These are phyloP conservation scores for Usnea hakonensis DNA, from an alignment of 495 filamentous ascomycete genomes.

Conservation along the genomic window DNA sequence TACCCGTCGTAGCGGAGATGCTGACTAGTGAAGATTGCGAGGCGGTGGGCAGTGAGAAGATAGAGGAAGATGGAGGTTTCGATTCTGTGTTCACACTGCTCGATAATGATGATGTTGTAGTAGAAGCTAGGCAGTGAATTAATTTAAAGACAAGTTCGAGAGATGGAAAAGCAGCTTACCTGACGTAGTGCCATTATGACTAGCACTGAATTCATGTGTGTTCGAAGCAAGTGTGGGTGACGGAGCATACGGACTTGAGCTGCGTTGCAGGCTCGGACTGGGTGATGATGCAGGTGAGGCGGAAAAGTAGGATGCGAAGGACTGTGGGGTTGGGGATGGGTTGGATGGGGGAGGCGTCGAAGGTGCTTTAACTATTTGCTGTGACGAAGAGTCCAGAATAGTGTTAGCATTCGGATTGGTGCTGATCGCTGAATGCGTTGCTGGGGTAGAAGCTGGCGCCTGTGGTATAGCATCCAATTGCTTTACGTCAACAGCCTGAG, in stretches of 20 bases:
- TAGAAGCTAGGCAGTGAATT: background rate
- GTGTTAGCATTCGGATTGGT: slow-evolving; percentile 8
- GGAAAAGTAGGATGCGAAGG: slow-evolving; percentile 9
- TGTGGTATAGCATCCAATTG: slow-evolving; percentile 9
- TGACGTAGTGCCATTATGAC: slow-evolving; percentile 5
- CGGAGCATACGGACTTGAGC: background rate
- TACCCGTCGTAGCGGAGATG: background rate
- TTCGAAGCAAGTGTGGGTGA: slow-evolving; percentile 6
- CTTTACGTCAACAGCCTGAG: slow-evolving; percentile 4
- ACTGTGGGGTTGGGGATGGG: slow-evolving; percentile 4
- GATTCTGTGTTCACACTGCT: slow-evolving; percentile 1
- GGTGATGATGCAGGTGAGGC: slow-evolving; percentile 8
- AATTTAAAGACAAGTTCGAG: background rate
- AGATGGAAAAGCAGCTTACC: slow-evolving; percentile 3
- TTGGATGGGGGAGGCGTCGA: slow-evolving; percentile 20
- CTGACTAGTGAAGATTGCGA: slow-evolving; percentile 10
- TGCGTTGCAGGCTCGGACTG: background rate
- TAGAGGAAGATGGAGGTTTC: background rate
- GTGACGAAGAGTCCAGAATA: slow-evolving; percentile 17
- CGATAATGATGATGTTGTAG: slow-evolving; percentile 4
- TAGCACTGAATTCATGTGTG: background rate
- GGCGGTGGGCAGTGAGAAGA: background rate
- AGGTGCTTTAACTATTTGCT: slow-evolving; percentile 22
- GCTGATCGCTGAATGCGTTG: background rate
- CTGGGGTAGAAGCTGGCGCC: slow-evolving; percentile 8